Base-by-base conservation (phyloP, 2,329 filamentous ascomycete genomes). In the Colletotrichum sp. region DNA sequence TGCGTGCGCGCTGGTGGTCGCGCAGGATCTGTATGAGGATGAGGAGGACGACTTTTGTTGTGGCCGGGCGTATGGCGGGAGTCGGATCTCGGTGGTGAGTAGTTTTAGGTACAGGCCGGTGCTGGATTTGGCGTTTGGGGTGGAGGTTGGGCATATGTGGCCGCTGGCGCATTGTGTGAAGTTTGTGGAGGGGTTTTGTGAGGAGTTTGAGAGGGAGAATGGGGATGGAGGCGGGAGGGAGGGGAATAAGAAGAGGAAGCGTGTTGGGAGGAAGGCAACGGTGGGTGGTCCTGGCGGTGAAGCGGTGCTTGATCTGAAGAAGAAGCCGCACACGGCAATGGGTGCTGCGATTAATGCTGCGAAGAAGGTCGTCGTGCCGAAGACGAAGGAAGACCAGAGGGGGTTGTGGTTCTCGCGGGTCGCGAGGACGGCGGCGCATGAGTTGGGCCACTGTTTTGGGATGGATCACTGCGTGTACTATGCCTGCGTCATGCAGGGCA, bases 21-120 rank as follows among this genome's bases (percentile, higher is more conserved):
- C 92, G 39, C 89, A 93, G n/a, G 93, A 94, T 79, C 82, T 94
- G 16, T 94, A 92, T 79, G 92, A 94, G 78, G 88, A 89, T 66
- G 90, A 93, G 0, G 90, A 93, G 0, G 93, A 94, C 75, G 89
- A 92, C 24, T 95, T 94, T 79, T 91, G 90, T 69, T 93, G 92
- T 77, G 93, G 93, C 0, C 84, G 92, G 32, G 92, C 93, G 1
- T 95, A 92, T 80, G 93, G 93, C 0, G 91, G 89, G 0, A 92
- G 89, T 73, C 86, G 93, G 6, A 89, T 95, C 2, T 88, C 89
- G 0, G 88, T 94, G 1, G 90, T 95, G 1, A 92, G 90, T 0
- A 88, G 86, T 0, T 92, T 93, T 12, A 85, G 93, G 30, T 94
- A 95, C 77, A 86, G 91, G 63, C 93, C 93, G 0, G 72, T 77